Base-by-base conservation (phyloP, 345 rosid species). In the Bruguiera gymnorhiza region DNA sequence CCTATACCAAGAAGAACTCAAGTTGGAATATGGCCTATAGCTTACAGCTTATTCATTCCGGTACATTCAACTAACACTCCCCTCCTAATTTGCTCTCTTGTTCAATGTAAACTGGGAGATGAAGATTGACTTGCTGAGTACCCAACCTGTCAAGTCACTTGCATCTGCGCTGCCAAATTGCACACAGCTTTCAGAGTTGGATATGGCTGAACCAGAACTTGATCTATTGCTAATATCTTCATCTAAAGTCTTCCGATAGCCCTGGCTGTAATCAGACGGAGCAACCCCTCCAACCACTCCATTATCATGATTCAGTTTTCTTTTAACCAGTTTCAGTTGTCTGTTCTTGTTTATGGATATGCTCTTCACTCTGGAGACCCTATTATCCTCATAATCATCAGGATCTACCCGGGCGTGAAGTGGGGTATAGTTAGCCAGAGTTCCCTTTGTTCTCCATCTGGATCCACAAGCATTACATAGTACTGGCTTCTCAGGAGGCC, bases 401-500 rank as follows among this genome's bases (percentile, higher is more conserved):
- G 79, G 73, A 61, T 90, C 98, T 19, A 86, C 82, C 51, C 90
- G 90, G 36, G 90, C 80, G 77, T 83, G 92, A 70, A 89, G 90
- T 8, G 99, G 98, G 8, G 86, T 86, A 60, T 96, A 96, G 66
- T 96, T 90, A 60, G 79, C 89, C 30, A 96, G 88, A 34, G 98
- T 77, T 76, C 97, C 96, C 62, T 89, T 91, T 66, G 92, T 85
- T 74, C 99, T 87, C 90, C 95, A 92, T 59, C 99, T 85, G 31
- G 99, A 96, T 20, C 99, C 99, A 77, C 99, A 96, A 15, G 99
- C 99, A 86, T 96, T 96, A 86, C 99, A 96, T 51, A 96, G 75
- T 6, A 96, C 93, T 1, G 98, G 99, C 86, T 96, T 96, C 76
- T 96, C 99, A 0, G 97, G 93, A 74, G 98, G 99, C 51, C 99